These are phyloP conservation scores for Candida berthetii DNA, from an alignment of 805 yeast species.

Conservation along the genomic window DNA sequence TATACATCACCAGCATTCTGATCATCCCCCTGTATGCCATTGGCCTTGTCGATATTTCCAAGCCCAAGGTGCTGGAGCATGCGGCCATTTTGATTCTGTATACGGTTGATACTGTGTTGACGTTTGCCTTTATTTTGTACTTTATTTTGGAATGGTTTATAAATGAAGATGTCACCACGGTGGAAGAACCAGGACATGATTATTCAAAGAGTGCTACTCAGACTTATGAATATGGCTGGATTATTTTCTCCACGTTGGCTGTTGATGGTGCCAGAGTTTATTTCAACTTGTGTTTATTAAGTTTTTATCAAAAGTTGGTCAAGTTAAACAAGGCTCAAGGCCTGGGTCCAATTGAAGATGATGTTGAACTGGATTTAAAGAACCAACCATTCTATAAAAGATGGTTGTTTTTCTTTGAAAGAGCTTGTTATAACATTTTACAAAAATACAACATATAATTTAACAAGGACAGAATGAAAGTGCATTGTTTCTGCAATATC, in stretches of 20 bases:
- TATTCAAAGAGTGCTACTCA: constrained; percentile 52
- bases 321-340: constrained; percentile 37
- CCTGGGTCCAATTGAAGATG: constrained; percentile 23
- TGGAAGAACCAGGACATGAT: constrained; percentile 17
- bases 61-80: constrained; percentile 52
- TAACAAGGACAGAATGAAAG: too few relatives aligned
- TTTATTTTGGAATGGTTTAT: constrained; percentile 75
- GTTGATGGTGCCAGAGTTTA: constrained; percentile 48
- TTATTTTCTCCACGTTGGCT: constrained; percentile 41
- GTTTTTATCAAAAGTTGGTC: constrained; percentile 54
- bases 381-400: constrained; percentile 20
- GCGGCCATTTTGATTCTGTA: constrained; percentile 62
- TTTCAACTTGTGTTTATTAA: constrained; percentile 50
- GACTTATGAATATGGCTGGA: constrained; percentile 49
- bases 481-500: too few relatives aligned
- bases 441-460: not conserved
- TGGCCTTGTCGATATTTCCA: constrained; percentile 45
- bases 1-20: constrained; percentile 59
- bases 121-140: constrained; percentile 63
- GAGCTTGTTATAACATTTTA: constrained; percentile 21
- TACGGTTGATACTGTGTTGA: constrained; percentile 59
- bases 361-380: constrained; percentile 28
- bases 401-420: constrained; percentile 24
- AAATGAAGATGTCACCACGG: constrained; percentile 30
- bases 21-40: constrained; percentile 59